Conservation (phyloP, 768 basidiomycete genomes). For the Imleria badia region DNA sequence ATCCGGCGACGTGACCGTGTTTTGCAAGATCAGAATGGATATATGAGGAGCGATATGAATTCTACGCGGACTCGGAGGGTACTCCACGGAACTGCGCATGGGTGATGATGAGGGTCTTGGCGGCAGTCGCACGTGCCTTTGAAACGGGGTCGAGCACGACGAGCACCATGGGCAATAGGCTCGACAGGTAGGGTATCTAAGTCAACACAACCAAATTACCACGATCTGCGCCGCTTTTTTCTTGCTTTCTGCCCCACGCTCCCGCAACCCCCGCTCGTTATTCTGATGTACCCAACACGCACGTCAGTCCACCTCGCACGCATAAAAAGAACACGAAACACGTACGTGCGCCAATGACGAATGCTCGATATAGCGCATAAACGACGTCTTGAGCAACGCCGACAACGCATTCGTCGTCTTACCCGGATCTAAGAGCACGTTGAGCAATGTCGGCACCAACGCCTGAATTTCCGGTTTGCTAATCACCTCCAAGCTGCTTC, state of each 20-base stretch:
- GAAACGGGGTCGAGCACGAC: conserved; percentile 95
- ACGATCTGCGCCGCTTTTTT: conserved; percentile 96
- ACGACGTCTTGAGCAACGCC: conserved; percentile 89
- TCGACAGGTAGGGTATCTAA: conserved; percentile 87
- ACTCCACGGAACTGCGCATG: conserved; percentile 84
- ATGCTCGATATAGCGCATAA: conserved; percentile 97
- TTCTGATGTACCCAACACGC: conserved; percentile 69
- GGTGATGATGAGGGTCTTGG: conserved; percentile 90
- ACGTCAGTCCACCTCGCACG: neutral
- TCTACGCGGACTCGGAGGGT: conserved; percentile 97
- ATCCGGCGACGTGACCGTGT: conserved; percentile 60
- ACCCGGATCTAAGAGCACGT: conserved; percentile 91
- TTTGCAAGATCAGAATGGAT: conserved; percentile 73
- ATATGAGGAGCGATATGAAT: conserved; percentile 97
- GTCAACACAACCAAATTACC: conserved; percentile 90
- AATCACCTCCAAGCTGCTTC: conserved; percentile 98
- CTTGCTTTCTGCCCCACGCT: conserved; percentile 92
- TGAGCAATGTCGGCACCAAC: conserved; percentile 85
- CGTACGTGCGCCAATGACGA: conserved; percentile 90
- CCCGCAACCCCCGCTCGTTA: conserved; percentile 86
- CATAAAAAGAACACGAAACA: conserved; percentile 5
- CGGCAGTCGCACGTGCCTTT: conserved; percentile 95
- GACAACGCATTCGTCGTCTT: conserved; percentile 85
- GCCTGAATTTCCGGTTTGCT: conserved; percentile 96
- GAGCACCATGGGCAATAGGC: conserved; percentile 88